These are phyloP conservation scores for Tetraselmis striata DNA, from an alignment of 139 green algal species.

Conservation along the genomic window DNA sequence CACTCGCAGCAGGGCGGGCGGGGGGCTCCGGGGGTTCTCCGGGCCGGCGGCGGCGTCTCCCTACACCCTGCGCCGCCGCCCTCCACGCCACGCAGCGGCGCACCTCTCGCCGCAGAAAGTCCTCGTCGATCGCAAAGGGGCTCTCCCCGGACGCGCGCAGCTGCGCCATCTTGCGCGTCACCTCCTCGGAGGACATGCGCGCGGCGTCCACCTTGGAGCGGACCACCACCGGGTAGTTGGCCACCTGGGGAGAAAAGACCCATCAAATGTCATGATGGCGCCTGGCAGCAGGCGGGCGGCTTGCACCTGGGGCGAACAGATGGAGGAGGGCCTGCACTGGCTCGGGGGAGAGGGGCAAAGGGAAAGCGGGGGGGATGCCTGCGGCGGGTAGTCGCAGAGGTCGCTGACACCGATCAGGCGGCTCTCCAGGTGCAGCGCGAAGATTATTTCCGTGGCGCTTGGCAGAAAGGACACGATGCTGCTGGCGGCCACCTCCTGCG, in stretches of 20 bases:
- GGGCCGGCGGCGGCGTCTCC: no score
- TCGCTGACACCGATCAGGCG: constrained; percentile 64
- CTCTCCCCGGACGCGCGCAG: constrained; percentile 5
- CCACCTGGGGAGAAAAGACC: no score
- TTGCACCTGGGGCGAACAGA: no score
- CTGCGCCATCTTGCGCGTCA: constrained; percentile 9
- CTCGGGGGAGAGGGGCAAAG: no score
- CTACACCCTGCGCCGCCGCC: no score
- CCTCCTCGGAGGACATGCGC: constrained; percentile 20
- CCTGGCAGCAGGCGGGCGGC: no score
- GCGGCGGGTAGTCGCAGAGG: constrained; percentile 59
- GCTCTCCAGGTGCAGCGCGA: constrained; percentile 59
- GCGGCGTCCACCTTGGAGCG: constrained; percentile 20
- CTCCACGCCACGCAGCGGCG: no score
- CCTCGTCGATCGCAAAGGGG: constrained; percentile 52
- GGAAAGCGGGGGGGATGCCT: constrained; percentile 11
- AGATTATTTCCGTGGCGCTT: constrained; percentile 68
- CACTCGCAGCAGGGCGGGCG: no score
- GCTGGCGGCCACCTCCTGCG: background rate
- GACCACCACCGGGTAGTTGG: constrained; percentile 14
- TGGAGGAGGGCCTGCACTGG: no score
- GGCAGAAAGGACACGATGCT: constrained; percentile 59
- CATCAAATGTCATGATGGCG: no score
- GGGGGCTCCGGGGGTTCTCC: no score
- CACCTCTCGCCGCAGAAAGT: constrained; percentile 46